phyloP scores from a whole-genome alignment of 2,329 filamentous ascomycete genomes.

The Bipolaris gigantea region DNA sequence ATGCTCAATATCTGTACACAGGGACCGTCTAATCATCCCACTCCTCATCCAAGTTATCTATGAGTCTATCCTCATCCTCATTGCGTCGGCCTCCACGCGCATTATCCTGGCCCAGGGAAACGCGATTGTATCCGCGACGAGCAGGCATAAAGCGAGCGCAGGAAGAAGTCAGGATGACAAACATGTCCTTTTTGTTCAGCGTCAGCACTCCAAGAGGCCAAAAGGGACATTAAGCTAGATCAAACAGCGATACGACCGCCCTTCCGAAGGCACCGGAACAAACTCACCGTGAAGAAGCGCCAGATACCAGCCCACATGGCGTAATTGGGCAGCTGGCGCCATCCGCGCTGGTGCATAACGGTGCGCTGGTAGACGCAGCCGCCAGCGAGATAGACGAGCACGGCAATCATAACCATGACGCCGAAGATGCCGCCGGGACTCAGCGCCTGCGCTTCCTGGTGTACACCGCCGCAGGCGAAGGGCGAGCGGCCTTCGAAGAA shows the following conservation, averaged over 20 bases:
- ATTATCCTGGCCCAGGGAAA: conserved; percentile 55
- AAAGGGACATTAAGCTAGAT: background rate
- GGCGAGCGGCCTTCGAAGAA: conserved; percentile 90
- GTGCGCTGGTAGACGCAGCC: conserved; percentile 95
- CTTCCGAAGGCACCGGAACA: conserved; percentile 7
- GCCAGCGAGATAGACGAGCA: conserved; percentile 86
- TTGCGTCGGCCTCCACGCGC: conserved; percentile 50
- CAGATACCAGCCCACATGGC: conserved; percentile 87
- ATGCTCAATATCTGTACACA: background rate
- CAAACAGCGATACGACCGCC: conserved; percentile 2
- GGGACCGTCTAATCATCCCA: conserved; percentile 71
- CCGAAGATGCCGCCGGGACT: conserved; percentile 79
- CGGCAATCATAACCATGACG: conserved; percentile 76
- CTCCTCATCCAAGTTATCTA: conserved; percentile 94
- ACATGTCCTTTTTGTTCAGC: conserved; percentile 54
- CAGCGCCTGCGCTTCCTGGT: conserved; percentile 59
- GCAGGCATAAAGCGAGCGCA: conserved; percentile 68
- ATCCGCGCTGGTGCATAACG: conserved; percentile 90
- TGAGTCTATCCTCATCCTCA: conserved; percentile 90
- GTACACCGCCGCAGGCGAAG: conserved; percentile 77
- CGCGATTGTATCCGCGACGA: conserved; percentile 67
- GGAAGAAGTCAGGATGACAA: conserved; percentile 69
- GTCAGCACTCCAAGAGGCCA: conserved; percentile 15
- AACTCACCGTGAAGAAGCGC: conserved; percentile 74
- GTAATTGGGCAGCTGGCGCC: conserved; percentile 95